Conservation (phyloP, 148 eudicot species). For the Amaranthus hypochondriacus region DNA sequence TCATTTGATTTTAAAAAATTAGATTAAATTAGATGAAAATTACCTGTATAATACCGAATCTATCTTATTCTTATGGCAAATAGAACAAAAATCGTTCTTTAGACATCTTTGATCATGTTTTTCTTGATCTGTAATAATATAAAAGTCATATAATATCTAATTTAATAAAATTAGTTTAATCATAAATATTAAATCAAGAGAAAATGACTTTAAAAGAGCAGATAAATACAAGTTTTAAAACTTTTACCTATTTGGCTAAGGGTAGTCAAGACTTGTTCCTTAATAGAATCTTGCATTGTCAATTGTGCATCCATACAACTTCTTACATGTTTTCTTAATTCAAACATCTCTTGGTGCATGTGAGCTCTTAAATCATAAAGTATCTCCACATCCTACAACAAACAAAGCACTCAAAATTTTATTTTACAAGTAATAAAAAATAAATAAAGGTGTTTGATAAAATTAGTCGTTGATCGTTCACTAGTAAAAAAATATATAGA, state of each 20-base stretch:
- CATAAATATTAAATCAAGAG: background rate
- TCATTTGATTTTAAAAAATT: background rate
- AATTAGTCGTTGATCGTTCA: background rate
- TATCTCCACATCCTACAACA: slow-evolving; percentile 63
- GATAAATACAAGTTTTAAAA: background rate
- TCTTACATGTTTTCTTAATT: slow-evolving; percentile 53
- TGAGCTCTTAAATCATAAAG: slow-evolving; percentile 57
- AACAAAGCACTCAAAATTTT: background rate
- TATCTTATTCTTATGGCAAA: slow-evolving; percentile 59
- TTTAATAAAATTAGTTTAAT: background rate
- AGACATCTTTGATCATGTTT: slow-evolving; percentile 13
- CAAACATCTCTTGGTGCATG: slow-evolving; percentile 64
- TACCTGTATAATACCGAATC: slow-evolving; percentile 83
- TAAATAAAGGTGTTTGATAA: too few species aligned
- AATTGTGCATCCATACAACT: slow-evolving; percentile 62
- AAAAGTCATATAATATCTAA: background rate
- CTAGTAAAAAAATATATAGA: too few species aligned
- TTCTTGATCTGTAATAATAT: slow-evolving; percentile 30
- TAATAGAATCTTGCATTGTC: slow-evolving; percentile 35
- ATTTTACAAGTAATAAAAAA: background rate
- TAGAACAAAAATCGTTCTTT: slow-evolving; percentile 45
- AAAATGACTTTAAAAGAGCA: background rate
- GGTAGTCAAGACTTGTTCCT: slow-evolving; percentile 32
- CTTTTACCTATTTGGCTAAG: slow-evolving; percentile 36
- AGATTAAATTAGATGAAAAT: background rate